Evolutionary conservation across 495 filamentous ascomycete species (phyloP).

Genomic region (Annulohypoxylon bovei): DNA sequence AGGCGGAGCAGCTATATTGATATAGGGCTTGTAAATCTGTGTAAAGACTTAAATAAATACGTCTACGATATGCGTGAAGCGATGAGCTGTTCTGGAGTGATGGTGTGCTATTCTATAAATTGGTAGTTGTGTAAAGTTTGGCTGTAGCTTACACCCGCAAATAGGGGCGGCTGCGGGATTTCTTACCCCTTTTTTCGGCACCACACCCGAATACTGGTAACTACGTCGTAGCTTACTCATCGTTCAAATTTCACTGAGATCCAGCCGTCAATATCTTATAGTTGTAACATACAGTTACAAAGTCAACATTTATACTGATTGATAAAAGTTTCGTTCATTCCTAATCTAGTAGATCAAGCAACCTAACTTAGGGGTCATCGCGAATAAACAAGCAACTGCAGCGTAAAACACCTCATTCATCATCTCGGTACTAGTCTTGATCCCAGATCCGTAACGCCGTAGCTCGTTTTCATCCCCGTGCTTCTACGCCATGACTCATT

Average conservation of each 20-base stretch:
- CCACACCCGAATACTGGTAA: too few species aligned
- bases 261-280: neutral
- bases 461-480: conserved; percentile 5
- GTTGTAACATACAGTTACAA: neutral
- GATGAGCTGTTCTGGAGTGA: too few species aligned
- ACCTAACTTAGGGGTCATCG: neutral
- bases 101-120: too few species aligned
- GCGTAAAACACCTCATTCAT: conserved; percentile 22
- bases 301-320: conserved; percentile 7
- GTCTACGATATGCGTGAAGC: neutral
- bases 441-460: conserved; percentile 36
- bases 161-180: too few species aligned
- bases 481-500: neutral
- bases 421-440: conserved; percentile 5
- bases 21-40: conserved; percentile 4
- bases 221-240: too few species aligned
- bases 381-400: neutral
- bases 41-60: conserved; percentile 6
- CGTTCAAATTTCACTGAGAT: too few species aligned
- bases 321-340: conserved; percentile 4
- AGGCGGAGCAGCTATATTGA: too few species aligned
- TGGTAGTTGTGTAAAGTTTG: too few species aligned
- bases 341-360: conserved; percentile 8
- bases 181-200: too few species aligned
- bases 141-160: too few species aligned